Evolutionary conservation across 306 rosid species (phyloP).

Genomic region (Quercus suber): DNA sequence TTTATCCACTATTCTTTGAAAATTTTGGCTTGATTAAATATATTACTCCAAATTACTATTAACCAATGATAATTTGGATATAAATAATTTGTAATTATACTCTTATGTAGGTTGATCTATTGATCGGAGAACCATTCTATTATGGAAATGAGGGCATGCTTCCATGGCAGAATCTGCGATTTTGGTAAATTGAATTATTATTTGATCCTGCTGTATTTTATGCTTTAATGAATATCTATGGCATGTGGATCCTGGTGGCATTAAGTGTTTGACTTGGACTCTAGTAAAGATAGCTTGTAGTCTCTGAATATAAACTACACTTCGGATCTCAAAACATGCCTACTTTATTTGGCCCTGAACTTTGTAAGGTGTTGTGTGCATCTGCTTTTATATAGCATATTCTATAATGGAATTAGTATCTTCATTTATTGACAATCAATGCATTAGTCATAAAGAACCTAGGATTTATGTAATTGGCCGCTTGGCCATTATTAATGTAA

Average conservation of each 20-base stretch:
- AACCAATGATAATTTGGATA: conserved; percentile 1
- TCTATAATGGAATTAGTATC: neutral
- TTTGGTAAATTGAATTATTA: conserved; percentile 54
- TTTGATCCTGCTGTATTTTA: conserved; percentile 13
- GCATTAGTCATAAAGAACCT: neutral
- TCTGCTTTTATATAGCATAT: neutral
- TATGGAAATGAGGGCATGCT: conserved; percentile 70
- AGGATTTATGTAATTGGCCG: neutral
- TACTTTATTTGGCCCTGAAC: neutral
- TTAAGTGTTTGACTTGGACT: neutral
- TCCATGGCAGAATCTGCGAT: conserved; percentile 92
- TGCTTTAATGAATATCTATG: conserved; percentile 12
- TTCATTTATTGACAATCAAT: neutral
- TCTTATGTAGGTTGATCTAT: conserved; percentile 62
- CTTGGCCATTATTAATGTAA: neutral
- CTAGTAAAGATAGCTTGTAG: neutral
- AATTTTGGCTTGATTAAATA: neutral
- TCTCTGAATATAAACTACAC: neutral
- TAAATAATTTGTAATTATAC: conserved; percentile 9
- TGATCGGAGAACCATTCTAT: conserved; percentile 88
- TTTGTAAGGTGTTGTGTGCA: neutral
- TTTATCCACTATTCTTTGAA: conserved; percentile 7
- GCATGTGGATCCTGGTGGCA: conserved; percentile 11
- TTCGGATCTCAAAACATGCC: neutral
- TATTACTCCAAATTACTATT: neutral